These are phyloP conservation scores for Amphirosellinia nigrospora DNA, from an alignment of 495 filamentous ascomycete genomes.

Conservation along the genomic window DNA sequence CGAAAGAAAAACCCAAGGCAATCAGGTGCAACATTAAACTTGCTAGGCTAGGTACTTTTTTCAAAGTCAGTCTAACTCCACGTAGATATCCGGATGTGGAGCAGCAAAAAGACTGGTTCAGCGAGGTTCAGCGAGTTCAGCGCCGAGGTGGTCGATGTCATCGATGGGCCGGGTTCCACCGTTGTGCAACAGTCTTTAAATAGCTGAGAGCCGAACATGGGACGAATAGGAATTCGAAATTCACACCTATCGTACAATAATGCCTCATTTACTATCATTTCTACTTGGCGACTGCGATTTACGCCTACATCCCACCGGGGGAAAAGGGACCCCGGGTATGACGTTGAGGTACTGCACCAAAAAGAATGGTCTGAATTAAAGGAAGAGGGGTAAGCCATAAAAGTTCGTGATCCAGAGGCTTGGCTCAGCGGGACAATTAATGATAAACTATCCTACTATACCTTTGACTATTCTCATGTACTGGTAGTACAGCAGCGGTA, in stretches of 20 bases:
- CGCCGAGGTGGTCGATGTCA: conserved; percentile 15
- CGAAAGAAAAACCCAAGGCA: background rate
- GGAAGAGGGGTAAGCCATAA: background rate
- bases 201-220: too few species aligned
- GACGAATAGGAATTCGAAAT: too few species aligned
- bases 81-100: conserved; percentile 7
- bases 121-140: conserved; percentile 19
- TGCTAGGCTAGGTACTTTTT: background rate
- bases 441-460: background rate
- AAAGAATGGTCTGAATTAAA: background rate
- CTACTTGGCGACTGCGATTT: background rate
- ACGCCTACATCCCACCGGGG: background rate
- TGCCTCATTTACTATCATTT: conserved; percentile 15
- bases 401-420: background rate
- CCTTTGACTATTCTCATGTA: too few species aligned
- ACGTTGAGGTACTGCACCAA: background rate
- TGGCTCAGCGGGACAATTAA: background rate
- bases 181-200: too few species aligned
- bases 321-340: background rate
- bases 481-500: too few species aligned
- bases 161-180: conserved; percentile 16
- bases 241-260: too few species aligned
- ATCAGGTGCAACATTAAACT: background rate
- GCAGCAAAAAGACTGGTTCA: background rate
- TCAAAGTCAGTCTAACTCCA: too few species aligned